These are phyloP conservation scores for Candida dendrica DNA, from an alignment of 805 yeast species.

Conservation along the genomic window DNA sequence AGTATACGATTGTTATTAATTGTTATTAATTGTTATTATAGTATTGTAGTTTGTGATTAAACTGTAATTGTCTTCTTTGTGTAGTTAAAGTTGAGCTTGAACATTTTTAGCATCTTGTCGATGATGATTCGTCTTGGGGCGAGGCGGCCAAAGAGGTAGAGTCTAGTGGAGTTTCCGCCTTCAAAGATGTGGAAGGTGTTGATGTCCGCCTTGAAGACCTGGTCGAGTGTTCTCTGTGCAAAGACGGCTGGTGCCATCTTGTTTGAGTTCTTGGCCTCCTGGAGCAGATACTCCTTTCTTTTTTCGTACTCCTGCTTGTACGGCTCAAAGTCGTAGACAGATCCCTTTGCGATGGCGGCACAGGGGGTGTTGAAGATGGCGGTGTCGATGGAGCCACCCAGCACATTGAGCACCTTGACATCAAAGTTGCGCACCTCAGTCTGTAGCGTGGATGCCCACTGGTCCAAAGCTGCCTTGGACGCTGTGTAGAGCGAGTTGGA, in stretches of 20 bases:
- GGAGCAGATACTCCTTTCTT: neutral
- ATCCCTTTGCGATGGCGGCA: constrained; percentile 4
- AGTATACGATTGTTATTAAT: neutral
- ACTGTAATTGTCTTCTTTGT: constrained; percentile 9
- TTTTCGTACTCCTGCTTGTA: constrained; percentile 1
- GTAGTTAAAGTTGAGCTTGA: constrained; percentile 15
- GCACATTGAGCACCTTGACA: constrained; percentile 30
- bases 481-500: constrained; percentile 28
- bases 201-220: constrained; percentile 16
- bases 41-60: too few species aligned
- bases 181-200: constrained; percentile 15
- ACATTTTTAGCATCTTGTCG: constrained; percentile 12
- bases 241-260: constrained; percentile 29
- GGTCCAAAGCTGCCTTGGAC: constrained; percentile 33
- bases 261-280: neutral
- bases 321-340: constrained; percentile 10
- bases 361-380: constrained; percentile 16
- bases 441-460: constrained; percentile 26
- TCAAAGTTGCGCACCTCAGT: constrained; percentile 31
- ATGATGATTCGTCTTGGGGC: constrained; percentile 7
- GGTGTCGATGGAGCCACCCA: constrained; percentile 34
- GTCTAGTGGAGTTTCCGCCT: constrained; percentile 11
- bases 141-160: constrained; percentile 4
- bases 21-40: neutral
- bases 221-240: constrained; percentile 33